Evolutionary conservation across 495 filamentous ascomycete genomes (phyloP).

Genomic region (Daldinia vernicosa): DNA sequence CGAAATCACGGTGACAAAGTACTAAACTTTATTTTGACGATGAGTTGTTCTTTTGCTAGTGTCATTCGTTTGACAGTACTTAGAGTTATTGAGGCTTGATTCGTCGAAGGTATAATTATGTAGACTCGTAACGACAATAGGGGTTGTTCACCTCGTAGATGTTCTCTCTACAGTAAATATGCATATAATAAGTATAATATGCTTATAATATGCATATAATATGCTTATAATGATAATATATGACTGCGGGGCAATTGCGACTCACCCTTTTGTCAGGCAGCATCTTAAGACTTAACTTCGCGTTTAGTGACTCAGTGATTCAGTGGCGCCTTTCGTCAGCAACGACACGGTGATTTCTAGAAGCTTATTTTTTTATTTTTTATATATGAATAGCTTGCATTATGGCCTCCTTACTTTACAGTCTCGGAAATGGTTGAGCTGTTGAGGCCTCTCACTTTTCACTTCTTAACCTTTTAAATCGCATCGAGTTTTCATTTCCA

Average conservation of each 20-base stretch:
- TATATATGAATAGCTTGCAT: constrained; percentile 19
- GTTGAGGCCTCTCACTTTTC: neutral
- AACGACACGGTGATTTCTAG: constrained; percentile 17
- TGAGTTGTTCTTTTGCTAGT: neutral
- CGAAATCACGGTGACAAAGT: neutral
- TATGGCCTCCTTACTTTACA: constrained; percentile 15
- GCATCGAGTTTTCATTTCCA: neutral
- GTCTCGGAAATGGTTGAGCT: constrained; percentile 23
- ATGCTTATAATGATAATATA: too few species aligned
- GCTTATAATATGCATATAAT: constrained; percentile 4
- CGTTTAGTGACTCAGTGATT: neutral
- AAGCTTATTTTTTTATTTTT: too few species aligned
- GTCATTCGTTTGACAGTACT: neutral
- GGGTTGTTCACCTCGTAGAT: neutral
- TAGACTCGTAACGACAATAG: neutral
- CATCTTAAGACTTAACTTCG: constrained; percentile 16
- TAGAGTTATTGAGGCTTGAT: neutral
- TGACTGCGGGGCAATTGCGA: neutral
- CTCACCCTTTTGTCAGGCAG: constrained; percentile 21
- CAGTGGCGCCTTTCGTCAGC: constrained; percentile 29
- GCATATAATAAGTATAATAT: too few species aligned
- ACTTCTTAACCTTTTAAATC: neutral
- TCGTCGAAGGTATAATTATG: too few species aligned
- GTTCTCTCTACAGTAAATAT: neutral
- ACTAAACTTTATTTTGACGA: neutral